Conservation (phyloP, 75 land plant species). For the Chamaecyparis obtusa region DNA sequence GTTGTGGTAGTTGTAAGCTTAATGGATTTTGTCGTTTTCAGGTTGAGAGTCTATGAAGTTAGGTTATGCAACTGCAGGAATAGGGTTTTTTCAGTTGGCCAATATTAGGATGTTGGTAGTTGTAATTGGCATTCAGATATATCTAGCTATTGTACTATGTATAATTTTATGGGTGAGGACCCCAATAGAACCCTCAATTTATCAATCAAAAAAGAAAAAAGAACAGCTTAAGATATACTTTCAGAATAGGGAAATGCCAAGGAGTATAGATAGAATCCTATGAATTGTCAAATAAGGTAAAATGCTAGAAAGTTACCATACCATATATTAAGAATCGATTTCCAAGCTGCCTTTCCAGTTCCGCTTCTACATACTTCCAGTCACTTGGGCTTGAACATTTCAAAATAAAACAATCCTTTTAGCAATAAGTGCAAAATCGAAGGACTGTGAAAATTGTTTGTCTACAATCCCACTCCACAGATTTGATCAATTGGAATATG, state of each 20-base stretch:
- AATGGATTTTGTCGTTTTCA: no score
- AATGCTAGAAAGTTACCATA: conserved; percentile 22
- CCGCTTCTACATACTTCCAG: conserved; percentile 83
- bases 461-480: background rate
- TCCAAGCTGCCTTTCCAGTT: conserved; percentile 69
- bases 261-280: background rate
- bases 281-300: background rate
- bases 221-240: background rate
- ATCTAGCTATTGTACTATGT: no score
- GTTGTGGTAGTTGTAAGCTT: no score
- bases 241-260: background rate
- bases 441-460: background rate
- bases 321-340: conserved; percentile 76
- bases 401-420: background rate
- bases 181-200: no score
- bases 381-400: conserved; percentile 73
- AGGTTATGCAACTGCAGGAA: no score
- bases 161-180: no score
- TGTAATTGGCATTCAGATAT: no score
- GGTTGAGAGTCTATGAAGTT: no score
- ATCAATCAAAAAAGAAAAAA: background rate
- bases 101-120: no score
- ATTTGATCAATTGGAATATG: conserved; percentile 6
- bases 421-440: background rate
- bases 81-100: no score